Base-by-base conservation (phyloP, 768 basidiomycete species). In the Cyathus striatus region DNA sequence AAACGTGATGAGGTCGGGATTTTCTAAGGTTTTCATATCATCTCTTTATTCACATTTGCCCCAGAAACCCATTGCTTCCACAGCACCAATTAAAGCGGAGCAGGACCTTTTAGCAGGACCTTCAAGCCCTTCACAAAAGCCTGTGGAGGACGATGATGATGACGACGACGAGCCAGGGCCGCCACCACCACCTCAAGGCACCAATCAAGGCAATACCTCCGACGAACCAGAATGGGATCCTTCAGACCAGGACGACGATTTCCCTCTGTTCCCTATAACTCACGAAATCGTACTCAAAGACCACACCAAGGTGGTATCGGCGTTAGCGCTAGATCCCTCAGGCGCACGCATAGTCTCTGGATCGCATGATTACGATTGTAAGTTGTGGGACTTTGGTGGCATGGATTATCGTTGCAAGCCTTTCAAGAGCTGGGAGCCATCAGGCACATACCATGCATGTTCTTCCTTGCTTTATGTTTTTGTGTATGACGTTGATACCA, bases 361-460 rank as follows among this genome's bases (percentile, higher is more conserved):
- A 13, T 90, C 90, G 16, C 86, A 98, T 66, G 96, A 99, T 61
- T 98, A 98, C 58, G 96, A 99, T 63, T 84, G 87, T 64, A 98
- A 98, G 67, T 64, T 99, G 42, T 99, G 95, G 94, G 96, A 99
- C 64, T 98, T 98, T 64, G 95, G 95, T 53, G 96, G 96, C 13
- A 99, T 99, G 96, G 87, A 90, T 57, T 69, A 74, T 48, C 69
- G 81, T 49, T 83, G 85, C 63, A 90, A 90, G 63, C 94, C 96
- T 13, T 98, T 99, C 78, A 89, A 94, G 68, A 89, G 80, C 51
- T 98, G 89, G 82, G 96, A 99, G 60, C 89, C 93, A 48, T 83
- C 88, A 46, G 92, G 90, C 49, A 90, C 83, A 54, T 96, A 96
- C 64, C 83, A 94, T 65, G 92, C 94, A 22, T 66, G 63, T 59